Evolutionary conservation across 148 eudicot species (phyloP).

Genomic region (Limonium bicolor): DNA sequence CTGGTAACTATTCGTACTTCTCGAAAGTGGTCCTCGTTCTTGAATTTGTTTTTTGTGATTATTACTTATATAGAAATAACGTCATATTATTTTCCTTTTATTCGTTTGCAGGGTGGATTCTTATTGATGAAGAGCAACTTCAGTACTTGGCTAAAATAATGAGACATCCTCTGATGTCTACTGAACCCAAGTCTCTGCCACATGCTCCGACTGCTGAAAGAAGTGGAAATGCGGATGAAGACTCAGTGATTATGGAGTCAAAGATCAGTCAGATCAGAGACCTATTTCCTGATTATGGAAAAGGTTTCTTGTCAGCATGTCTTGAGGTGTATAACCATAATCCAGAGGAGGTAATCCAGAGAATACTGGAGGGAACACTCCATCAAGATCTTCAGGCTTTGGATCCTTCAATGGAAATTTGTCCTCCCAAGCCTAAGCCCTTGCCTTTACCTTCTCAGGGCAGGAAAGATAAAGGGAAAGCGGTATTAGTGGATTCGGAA

Average conservation of each 20-base stretch:
- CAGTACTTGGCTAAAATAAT: conserved; percentile 41
- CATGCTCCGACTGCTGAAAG: conserved; percentile 15
- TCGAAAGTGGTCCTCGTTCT: background rate
- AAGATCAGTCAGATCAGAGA: conserved; percentile 90
- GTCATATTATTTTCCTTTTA: too few relatives aligned
- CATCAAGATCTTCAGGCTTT: conserved; percentile 61
- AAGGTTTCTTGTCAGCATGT: conserved; percentile 77
- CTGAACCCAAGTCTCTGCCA: conserved; percentile 8
- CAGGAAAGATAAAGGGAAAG: conserved; percentile 70
- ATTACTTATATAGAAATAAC: too few relatives aligned
- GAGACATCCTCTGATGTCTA: conserved; percentile 21
- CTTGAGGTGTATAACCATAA: conserved; percentile 79
- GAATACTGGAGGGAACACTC: conserved; percentile 75
- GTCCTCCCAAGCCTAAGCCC: conserved; percentile 33
- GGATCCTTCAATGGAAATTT: conserved; percentile 42
- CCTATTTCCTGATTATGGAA: conserved; percentile 84
- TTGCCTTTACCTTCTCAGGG: conserved; percentile 20
- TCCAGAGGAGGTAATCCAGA: conserved; percentile 88
- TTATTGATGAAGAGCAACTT: conserved; percentile 57
- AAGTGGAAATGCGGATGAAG: conserved; percentile 40
- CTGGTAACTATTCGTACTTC: conserved; percentile 26
- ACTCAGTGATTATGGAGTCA: conserved; percentile 52
- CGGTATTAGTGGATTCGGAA: conserved; percentile 32
- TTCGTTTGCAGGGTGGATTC: conserved; percentile 70
- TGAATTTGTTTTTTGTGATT: too few relatives aligned